Percentiles rank a stretch among this genome's conserved stretches.
phyloP scores from a whole-genome alignment of 2,329 filamentous ascomycete genomes.

The Coniochaeta prunicola region DNA sequence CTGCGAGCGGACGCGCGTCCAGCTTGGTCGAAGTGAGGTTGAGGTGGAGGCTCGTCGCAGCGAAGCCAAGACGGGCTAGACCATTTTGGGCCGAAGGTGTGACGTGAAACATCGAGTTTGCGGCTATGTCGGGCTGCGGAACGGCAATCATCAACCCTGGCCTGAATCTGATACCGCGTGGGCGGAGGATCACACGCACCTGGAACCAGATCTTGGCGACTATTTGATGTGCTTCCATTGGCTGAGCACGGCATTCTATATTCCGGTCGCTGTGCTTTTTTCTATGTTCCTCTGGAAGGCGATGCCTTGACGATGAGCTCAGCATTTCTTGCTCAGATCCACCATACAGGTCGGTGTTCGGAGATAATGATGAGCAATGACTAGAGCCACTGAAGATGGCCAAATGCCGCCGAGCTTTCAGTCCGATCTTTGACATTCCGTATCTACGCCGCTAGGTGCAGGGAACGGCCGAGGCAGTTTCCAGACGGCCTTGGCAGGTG shows the following conservation, averaged over 20 bases:
- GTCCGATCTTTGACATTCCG: not conserved
- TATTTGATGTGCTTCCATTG: not conserved
- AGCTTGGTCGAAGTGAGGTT: not conserved
- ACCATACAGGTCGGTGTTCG: not conserved
- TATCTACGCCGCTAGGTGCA: not conserved
- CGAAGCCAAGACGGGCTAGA: not conserved
- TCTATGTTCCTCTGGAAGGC: not conserved
- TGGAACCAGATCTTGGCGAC: not conserved
- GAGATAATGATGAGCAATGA: not conserved
- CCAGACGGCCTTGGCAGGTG: not conserved
- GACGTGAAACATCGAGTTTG: not conserved
- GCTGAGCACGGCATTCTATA: not conserved
- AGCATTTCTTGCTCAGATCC: not conserved
- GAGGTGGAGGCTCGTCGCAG: not conserved
- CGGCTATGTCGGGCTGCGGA: too few relatives aligned
- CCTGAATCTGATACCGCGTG: not conserved
- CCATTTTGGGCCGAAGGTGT: not conserved
- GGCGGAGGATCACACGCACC: not conserved
- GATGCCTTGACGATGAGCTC: not conserved
- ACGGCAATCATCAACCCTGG: not conserved
- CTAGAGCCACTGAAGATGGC: not conserved
- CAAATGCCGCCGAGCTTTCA: not conserved
- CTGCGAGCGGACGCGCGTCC: not conserved
- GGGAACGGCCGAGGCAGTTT: too few relatives aligned
- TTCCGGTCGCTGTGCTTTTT: not conserved